A percentile compares a stretch with the other conserved stretches of the same genome.
Evolutionary conservation across 129 eudicot genomes (phyloP).

Genomic region (Helianthus tuberosus): DNA sequence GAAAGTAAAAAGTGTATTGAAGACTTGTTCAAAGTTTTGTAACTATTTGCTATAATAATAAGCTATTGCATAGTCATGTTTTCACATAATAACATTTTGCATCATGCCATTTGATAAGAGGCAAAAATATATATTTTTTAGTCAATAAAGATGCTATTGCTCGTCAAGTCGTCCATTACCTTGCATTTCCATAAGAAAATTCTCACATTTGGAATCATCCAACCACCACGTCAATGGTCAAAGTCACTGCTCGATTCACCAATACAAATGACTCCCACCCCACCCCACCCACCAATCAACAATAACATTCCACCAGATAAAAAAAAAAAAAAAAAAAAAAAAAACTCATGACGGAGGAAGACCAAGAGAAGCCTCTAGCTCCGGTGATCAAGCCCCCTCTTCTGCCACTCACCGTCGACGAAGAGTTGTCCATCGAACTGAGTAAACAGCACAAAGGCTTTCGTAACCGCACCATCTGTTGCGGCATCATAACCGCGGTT

Average conservation of each 20-base stretch:
- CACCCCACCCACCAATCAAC: neutral
- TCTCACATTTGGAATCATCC: constrained; percentile 18
- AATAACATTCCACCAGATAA: neutral
- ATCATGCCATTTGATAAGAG: too few relatives aligned
- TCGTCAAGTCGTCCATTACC: neutral
- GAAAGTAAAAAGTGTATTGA: too few relatives aligned
- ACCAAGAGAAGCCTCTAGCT: constrained; percentile 34
- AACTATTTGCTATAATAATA: too few relatives aligned
- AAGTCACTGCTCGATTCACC: constrained; percentile 19
- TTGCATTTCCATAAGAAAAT: constrained; percentile 8
- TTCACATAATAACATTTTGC: too few relatives aligned
- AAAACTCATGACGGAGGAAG: constrained; percentile 13
- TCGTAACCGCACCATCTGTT: constrained; percentile 34
- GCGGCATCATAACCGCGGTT: constrained; percentile 55
- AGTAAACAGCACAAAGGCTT: constrained; percentile 17
- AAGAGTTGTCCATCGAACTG: constrained; percentile 27
- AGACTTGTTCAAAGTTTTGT: too few relatives aligned
- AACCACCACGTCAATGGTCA: constrained; percentile 38
- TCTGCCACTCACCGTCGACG: constrained; percentile 21
- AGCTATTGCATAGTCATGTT: too few relatives aligned
- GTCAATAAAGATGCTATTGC: neutral
- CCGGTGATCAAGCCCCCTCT: constrained; percentile 1
- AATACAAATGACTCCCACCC: constrained; percentile 16
- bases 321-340: neutral
- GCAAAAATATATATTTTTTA: too few relatives aligned